A percentile compares a stretch with the other conserved stretches of the same genome.
Evolutionary conservation across 305 asterid genomes (phyloP).

Genomic region (Fraxinus ornus): DNA sequence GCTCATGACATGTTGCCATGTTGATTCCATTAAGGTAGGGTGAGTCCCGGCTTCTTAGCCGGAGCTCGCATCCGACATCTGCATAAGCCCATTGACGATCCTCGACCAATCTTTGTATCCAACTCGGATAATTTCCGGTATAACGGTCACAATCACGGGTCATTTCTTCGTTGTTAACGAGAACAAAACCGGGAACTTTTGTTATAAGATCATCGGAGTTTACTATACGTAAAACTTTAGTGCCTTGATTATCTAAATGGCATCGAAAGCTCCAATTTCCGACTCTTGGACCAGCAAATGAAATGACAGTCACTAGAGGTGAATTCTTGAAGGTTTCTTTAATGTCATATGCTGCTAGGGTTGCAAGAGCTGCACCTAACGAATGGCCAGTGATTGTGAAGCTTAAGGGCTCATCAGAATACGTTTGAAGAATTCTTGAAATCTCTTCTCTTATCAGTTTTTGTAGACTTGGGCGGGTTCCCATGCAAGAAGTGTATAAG

Average conservation of each 20-base stretch:
- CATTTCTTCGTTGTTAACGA: constrained; percentile 32
- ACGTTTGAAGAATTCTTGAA: constrained; percentile 34
- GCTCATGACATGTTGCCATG: constrained; percentile 49
- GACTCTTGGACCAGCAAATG: constrained; percentile 90
- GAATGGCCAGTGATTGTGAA: constrained; percentile 89
- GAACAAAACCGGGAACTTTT: constrained; percentile 76
- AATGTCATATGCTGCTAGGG: constrained; percentile 76
- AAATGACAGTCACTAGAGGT: constrained; percentile 66
- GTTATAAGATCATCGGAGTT: constrained; percentile 78
- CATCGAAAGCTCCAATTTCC: constrained; percentile 68
- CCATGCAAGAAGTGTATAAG: constrained; percentile 55
- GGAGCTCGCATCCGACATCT: constrained; percentile 53
- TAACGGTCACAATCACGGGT: not conserved
- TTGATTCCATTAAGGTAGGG: constrained; percentile 29
- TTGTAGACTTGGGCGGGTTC: constrained; percentile 49
- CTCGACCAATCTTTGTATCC: not conserved
- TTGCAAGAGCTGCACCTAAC: constrained; percentile 92
- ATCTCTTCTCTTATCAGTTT: constrained; percentile 46
- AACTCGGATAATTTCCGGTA: not conserved
- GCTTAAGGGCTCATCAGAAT: constrained; percentile 58
- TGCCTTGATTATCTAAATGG: constrained; percentile 57
- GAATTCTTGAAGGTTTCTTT: constrained; percentile 40
- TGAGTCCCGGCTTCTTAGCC: constrained; percentile 55
- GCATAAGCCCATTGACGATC: constrained; percentile 32
- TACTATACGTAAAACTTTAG: constrained; percentile 68